Evolutionary conservation across 1,284 basidiomycete species (phyloP).

Genomic region (Peniophora sp.): DNA sequence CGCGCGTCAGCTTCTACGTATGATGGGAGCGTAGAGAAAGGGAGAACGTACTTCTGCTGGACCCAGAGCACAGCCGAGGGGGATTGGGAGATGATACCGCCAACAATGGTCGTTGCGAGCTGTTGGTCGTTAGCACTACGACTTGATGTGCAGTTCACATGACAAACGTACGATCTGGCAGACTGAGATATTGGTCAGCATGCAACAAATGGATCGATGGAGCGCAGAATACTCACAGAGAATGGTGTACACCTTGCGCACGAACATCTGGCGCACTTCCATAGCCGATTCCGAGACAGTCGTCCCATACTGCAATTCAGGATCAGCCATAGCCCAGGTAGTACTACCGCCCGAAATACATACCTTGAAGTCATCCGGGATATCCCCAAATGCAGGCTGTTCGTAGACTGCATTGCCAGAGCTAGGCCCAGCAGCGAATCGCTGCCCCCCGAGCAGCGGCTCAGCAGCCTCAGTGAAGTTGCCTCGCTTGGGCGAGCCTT

Average conservation of each 20-base stretch:
- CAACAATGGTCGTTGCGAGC: constrained; percentile 66
- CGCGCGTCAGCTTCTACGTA: constrained; percentile 8
- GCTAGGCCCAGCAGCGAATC: constrained; percentile 29
- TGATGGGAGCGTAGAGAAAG: neutral
- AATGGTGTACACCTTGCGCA: constrained; percentile 78
- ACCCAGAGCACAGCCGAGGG: constrained; percentile 55
- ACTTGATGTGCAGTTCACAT: neutral
- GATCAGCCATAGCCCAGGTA: constrained; percentile 3
- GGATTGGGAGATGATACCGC: constrained; percentile 58
- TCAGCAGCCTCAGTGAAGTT: constrained; percentile 11
- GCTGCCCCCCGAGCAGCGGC: constrained; percentile 40
- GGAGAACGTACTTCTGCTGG: constrained; percentile 46
- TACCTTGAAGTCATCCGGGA: constrained; percentile 83
- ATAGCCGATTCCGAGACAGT: constrained; percentile 65
- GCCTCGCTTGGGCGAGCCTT: constrained; percentile 7
- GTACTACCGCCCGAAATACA: neutral
- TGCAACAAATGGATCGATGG: neutral
- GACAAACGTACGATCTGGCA: constrained; percentile 56
- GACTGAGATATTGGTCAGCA: constrained; percentile 31
- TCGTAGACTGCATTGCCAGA: constrained; percentile 48
- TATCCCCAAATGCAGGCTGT: constrained; percentile 59
- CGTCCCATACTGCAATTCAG: constrained; percentile 59
- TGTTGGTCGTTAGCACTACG: constrained; percentile 18
- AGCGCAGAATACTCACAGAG: constrained; percentile 45
- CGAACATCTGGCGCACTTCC: constrained; percentile 67